Percentiles rank a stretch among this genome's conserved stretches.
Conservation (phyloP, 768 basidiomycete species). For the Hygrocybe coccinea region DNA sequence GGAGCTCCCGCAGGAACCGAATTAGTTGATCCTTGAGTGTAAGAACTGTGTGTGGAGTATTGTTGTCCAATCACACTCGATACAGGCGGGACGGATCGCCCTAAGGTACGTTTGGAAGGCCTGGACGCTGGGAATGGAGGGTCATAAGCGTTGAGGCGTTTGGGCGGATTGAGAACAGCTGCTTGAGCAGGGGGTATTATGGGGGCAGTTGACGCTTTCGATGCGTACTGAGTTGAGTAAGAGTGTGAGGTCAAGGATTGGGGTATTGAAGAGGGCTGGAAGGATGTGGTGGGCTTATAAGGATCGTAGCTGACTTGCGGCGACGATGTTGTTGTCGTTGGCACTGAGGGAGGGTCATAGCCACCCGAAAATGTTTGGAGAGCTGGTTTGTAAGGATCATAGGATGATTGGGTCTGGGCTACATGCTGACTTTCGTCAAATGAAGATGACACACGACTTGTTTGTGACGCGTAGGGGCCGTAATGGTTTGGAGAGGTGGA, state of each 20-base stretch:
- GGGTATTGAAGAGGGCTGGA: conserved; percentile 15
- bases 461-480: conserved; percentile 35
- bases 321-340: conserved; percentile 9
- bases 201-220: conserved; percentile 9
- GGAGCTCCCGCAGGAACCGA: no score
- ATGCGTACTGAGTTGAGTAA: conserved; percentile 6
- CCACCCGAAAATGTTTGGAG: background rate
- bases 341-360: conserved; percentile 6
- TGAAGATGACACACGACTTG: conserved; percentile 21
- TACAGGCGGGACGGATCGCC: conserved; percentile 23
- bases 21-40: background rate
- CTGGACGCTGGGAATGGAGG: conserved; percentile 61
- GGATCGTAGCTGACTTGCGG: conserved; percentile 22
- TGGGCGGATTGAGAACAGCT: conserved; percentile 54
- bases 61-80: conserved; percentile 16
- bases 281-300: conserved; percentile 22
- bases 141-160: conserved; percentile 68
- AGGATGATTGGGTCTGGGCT: conserved; percentile 12
- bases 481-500: conserved; percentile 17
- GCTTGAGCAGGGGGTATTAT: conserved; percentile 35
- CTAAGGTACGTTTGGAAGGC: conserved; percentile 30
- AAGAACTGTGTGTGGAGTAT: background rate
- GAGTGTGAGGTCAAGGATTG: conserved; percentile 16
- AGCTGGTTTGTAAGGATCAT: conserved; percentile 6
- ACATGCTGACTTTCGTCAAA: conserved; percentile 18